These are phyloP conservation scores for Colletotrichum neosansevieriae DNA, from an alignment of 2,329 filamentous ascomycete genomes.

Conservation along the genomic window DNA sequence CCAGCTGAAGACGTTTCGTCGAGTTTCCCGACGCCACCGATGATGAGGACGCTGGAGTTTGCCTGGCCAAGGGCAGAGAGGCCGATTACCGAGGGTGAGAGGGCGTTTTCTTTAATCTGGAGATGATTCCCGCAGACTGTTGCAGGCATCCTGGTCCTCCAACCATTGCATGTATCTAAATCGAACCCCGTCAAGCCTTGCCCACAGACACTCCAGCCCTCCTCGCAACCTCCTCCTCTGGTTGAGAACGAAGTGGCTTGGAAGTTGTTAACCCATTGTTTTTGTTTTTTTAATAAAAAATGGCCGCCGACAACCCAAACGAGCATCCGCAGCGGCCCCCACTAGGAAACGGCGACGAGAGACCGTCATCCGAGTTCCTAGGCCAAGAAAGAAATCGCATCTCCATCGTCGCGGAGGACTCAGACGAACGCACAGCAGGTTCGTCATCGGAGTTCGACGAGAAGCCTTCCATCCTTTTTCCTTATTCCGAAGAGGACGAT, in stretches of 20 bases:
- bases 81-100: background rate
- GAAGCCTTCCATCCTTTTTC: background rate
- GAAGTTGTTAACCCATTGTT: no score
- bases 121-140: background rate
- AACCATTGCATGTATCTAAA: no score
- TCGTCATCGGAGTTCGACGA: slow-evolving; percentile 10
- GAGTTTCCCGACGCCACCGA: slow-evolving; percentile 3
- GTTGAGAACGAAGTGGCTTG: no score
- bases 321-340: background rate
- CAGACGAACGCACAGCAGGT: background rate
- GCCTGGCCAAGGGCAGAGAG: background rate
- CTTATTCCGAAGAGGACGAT: slow-evolving; percentile 15
- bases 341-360: slow-evolving; percentile 3
- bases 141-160: no score
- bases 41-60: background rate
- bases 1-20: slow-evolving; percentile 16
- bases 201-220: no score
- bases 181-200: no score
- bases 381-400: slow-evolving; percentile 25
- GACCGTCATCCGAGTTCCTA: slow-evolving; percentile 28
- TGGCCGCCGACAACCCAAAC: background rate
- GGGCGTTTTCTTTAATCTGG: background rate
- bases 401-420: slow-evolving; percentile 11
- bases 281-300: background rate
- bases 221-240: no score